Evolutionary conservation across 1,284 basidiomycete species (phyloP).

Genomic region (Anthracocystis walkeri): DNA sequence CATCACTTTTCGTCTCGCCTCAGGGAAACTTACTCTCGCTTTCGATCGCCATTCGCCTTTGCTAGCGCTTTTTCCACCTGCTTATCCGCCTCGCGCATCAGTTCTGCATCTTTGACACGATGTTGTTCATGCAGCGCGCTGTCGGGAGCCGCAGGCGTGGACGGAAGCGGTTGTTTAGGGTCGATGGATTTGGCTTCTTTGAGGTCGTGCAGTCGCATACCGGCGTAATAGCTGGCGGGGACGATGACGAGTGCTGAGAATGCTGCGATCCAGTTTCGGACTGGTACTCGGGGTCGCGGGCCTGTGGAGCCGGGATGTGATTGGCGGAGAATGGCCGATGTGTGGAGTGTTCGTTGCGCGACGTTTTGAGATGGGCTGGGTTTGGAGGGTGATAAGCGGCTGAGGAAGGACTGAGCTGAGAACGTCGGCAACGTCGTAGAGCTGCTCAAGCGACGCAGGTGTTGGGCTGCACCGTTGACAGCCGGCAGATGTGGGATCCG

Average conservation of each 20-base stretch:
- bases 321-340: slow-evolving; percentile 6
- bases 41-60: slow-evolving; percentile 9
- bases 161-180: slow-evolving; percentile 13
- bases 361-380: neutral
- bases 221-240: slow-evolving; percentile 38
- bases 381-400: slow-evolving; percentile 2
- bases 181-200: slow-evolving; percentile 24
- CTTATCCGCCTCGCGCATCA: slow-evolving; percentile 1
- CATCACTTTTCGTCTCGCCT: neutral
- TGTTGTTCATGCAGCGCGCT: slow-evolving; percentile 15
- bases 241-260: slow-evolving; percentile 43
- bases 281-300: slow-evolving; percentile 10
- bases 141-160: slow-evolving; percentile 8
- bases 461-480: slow-evolving; percentile 8
- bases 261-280: slow-evolving; percentile 49
- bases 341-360: slow-evolving; percentile 10
- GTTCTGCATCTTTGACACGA: neutral
- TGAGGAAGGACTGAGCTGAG: slow-evolving; percentile 11
- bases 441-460: slow-evolving; percentile 15
- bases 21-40: slow-evolving; percentile 15
- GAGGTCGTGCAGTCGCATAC: slow-evolving; percentile 37
- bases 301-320: neutral
- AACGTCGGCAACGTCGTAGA: neutral
- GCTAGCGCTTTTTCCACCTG: slow-evolving; percentile 6
- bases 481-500: slow-evolving; percentile 4